A percentile compares a stretch with the other conserved stretches of the same genome.
Conservation (phyloP, 768 basidiomycete species). For the Pleurotus ostreatus region DNA sequence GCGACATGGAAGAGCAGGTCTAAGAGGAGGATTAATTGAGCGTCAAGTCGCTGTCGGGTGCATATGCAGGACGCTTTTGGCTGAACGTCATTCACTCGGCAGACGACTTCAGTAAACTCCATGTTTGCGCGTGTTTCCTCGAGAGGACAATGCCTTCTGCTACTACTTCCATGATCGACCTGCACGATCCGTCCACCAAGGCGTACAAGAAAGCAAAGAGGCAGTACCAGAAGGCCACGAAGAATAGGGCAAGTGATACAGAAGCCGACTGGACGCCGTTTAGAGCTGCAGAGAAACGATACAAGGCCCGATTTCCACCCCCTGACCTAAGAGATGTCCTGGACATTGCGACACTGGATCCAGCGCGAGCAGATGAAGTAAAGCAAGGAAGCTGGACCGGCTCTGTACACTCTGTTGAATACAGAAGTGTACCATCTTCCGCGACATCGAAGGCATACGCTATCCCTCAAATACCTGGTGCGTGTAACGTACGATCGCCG, state of each 20-base stretch:
- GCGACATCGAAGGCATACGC: conserved; percentile 32
- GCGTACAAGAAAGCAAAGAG: conserved; percentile 59
- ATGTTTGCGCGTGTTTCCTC: conserved; percentile 29
- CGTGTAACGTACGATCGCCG: conserved; percentile 10
- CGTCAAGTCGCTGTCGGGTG: conserved; percentile 5
- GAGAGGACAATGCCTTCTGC: conserved; percentile 21
- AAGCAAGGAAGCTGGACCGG: conserved; percentile 46
- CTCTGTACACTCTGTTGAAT: conserved; percentile 29
- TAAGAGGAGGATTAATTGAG: conserved; percentile 1
- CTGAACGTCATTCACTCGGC: too few relatives aligned
- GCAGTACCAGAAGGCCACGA: conserved; percentile 58
- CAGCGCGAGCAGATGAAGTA: conserved; percentile 35
- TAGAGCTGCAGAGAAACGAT: conserved; percentile 73
- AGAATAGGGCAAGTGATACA: conserved; percentile 39
- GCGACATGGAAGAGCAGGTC: conserved; percentile 46
- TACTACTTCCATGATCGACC: conserved; percentile 15
- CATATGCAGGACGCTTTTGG: too few relatives aligned
- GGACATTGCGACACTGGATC: conserved; percentile 55
- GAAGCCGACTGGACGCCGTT: conserved; percentile 71
- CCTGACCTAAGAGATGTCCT: conserved; percentile 68
- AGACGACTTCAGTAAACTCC: neutral
- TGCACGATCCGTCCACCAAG: conserved; percentile 41
- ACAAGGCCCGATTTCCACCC: conserved; percentile 75
- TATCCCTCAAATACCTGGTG: conserved; percentile 58
- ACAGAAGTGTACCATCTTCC: conserved; percentile 24